Evolutionary conservation across 148 eudicot genomes (phyloP).

Genomic region (Polygonum aviculare): DNA sequence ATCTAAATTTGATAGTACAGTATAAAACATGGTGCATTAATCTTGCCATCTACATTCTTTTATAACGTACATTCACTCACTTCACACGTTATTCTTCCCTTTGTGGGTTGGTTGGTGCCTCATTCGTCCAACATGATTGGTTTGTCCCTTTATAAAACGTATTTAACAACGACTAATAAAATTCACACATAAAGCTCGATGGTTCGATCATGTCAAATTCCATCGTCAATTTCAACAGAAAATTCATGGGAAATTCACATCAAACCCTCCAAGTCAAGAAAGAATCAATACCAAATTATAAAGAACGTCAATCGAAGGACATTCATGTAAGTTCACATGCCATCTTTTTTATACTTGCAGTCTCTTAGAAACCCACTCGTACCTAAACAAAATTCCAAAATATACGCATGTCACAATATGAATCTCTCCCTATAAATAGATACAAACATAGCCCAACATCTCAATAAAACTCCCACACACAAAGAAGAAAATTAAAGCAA

Average conservation of each 20-base stretch:
- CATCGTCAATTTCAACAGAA: not conserved
- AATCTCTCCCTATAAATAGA: not conserved
- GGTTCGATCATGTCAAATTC: not conserved
- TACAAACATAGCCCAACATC: not conserved
- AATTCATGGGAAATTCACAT: not conserved
- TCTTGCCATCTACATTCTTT: not conserved
- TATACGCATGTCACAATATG: not conserved
- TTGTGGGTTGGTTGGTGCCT: not conserved
- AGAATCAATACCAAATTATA: not conserved
- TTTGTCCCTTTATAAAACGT: not conserved
- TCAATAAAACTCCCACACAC: not conserved
- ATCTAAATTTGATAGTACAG: not conserved
- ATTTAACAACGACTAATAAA: not conserved
- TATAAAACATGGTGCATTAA: too few species aligned
- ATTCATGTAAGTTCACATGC: not conserved
- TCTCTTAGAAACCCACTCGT: too few species aligned
- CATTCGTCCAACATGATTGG: not conserved
- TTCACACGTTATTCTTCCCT: conserved; percentile 6
- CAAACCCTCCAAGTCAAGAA: not conserved
- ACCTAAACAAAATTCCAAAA: too few species aligned
- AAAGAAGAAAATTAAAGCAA: too few species aligned
- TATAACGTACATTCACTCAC: not conserved
- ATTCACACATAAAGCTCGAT: not conserved
- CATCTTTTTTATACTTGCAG: too few species aligned
- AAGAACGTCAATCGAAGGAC: not conserved